phyloP scores from a whole-genome alignment of 768 basidiomycete species.

The Fomitopsis serialis region DNA sequence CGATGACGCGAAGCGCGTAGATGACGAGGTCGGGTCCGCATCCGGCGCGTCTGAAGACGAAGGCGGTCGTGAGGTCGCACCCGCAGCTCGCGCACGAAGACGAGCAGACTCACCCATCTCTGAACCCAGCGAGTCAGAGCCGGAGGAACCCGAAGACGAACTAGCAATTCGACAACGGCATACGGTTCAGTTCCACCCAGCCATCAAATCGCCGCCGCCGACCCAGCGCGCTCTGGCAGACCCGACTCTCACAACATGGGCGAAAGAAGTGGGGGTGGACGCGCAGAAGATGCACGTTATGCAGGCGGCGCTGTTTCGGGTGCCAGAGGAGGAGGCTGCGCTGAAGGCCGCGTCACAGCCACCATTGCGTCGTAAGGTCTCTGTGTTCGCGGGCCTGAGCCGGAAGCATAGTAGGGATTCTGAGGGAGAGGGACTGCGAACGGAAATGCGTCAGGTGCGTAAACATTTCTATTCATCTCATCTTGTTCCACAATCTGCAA shows the following conservation, averaged over 20 bases:
- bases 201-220: not conserved
- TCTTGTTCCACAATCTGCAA: too few relatives aligned
- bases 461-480: too few relatives aligned
- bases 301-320: conserved; percentile 83
- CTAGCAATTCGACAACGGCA: not conserved
- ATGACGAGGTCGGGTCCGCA: conserved; percentile 21
- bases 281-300: conserved; percentile 88
- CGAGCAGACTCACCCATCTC: not conserved
- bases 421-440: conserved; percentile 61
- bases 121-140: conserved; percentile 1
- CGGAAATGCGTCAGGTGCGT: conserved; percentile 55
- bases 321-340: conserved; percentile 68
- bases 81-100: not conserved
- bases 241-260: conserved; percentile 62
- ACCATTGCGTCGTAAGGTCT: conserved; percentile 22
- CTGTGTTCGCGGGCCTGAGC: conserved; percentile 36
- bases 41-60: conserved; percentile 13
- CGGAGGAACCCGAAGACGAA: conserved; percentile 4
- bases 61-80: not conserved
- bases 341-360: conserved; percentile 49
- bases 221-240: conserved; percentile 26
- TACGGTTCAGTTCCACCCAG: not conserved
- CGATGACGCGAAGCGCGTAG: conserved; percentile 23
- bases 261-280: conserved; percentile 71
- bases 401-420: conserved; percentile 78